These are phyloP conservation scores for Hansfordia pulvinata DNA, from an alignment of 2,329 filamentous ascomycete species.

Conservation along the genomic window DNA sequence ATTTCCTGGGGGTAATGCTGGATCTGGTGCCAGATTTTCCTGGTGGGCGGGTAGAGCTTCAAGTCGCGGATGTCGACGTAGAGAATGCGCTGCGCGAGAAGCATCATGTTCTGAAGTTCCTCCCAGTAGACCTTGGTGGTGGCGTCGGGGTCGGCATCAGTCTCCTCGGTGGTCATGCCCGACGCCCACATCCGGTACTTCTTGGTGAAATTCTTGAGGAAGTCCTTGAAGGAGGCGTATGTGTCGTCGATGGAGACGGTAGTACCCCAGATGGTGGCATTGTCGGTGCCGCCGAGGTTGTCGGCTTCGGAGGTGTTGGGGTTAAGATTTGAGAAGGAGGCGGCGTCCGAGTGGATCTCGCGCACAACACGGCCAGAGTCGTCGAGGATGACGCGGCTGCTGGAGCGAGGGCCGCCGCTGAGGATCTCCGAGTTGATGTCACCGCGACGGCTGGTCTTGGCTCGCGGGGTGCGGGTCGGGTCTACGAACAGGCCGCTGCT, in stretches of 20 bases:
- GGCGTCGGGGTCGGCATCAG: conserved; percentile 53
- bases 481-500: conserved; percentile 80
- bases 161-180: conserved; percentile 67
- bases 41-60: conserved; percentile 81
- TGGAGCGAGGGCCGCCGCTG: conserved; percentile 34
- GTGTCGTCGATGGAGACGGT: conserved; percentile 90
- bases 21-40: conserved; percentile 90
- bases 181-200: conserved; percentile 92
- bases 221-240: conserved; percentile 78
- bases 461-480: conserved; percentile 37
- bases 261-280: conserved; percentile 88
- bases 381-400: conserved; percentile 44
- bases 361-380: conserved; percentile 43
- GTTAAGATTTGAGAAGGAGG: conserved; percentile 49
- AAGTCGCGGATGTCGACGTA: conserved; percentile 84
- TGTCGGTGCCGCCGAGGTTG: conserved; percentile 66
- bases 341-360: conserved; percentile 44
- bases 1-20: conserved; percentile 94
- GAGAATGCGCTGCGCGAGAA: conserved; percentile 69
- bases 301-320: conserved; percentile 89
- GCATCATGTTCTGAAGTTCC: conserved; percentile 80
- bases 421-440: conserved; percentile 77
- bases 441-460: conserved; percentile 52
- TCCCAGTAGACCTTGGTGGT: conserved; percentile 73
- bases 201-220: conserved; percentile 78